Base-by-base conservation (phyloP, 2,329 filamentous ascomycete species). In the Venturia aucupariae region DNA sequence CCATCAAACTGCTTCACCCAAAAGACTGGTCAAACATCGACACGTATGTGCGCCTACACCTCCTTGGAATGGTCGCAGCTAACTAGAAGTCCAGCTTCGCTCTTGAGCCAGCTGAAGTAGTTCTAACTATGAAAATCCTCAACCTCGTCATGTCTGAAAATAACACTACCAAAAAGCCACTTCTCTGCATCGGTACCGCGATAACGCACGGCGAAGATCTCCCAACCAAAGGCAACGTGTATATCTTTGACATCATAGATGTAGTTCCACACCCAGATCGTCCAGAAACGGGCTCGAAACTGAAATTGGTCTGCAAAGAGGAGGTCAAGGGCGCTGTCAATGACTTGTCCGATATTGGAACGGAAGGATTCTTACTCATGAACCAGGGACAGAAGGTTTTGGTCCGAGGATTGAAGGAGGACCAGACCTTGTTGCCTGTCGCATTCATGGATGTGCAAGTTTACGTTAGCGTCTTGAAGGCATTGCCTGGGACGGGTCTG, bases 381-480 rank as follows among this genome's bases (percentile, higher is more conserved):
- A 92, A 92, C 0, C 94, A 99, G 73, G 94, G 94, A 0, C 92
- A 97, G 72, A 99, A 99, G 76, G 93, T 92, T 74, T 95, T 99
- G 89, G 92, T 99, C 1, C 84, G 94, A 66, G 94, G 94, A 48
- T 82, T 99, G 3, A 97, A 97, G 74, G 94, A 99, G 75, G 94
- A 99, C 72, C 91, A 92, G 0, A 92, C 90, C 1, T 82, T 97
- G 62, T 81, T 97, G 0, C 94, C 94, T 0, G 93, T 99, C 3
- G 94, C 94, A 0, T 99, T 99, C 72, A 89, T 99, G 82, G 94
- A 99, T 72, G 95, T 97, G 86, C 94, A 90, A 77, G 95, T 90
- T 75, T 94, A 96, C 71, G 90, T 96, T 15, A 90, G 87, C 2
- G 86, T 88, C n/a, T 84, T 91, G 63, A 94, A 92, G 72, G 90